Evolutionary conservation across 108 stramenopile genomes (phyloP), one percentile per base, ranked within the genome.

Genomic region (Cyclotella distinguenda): DNA sequence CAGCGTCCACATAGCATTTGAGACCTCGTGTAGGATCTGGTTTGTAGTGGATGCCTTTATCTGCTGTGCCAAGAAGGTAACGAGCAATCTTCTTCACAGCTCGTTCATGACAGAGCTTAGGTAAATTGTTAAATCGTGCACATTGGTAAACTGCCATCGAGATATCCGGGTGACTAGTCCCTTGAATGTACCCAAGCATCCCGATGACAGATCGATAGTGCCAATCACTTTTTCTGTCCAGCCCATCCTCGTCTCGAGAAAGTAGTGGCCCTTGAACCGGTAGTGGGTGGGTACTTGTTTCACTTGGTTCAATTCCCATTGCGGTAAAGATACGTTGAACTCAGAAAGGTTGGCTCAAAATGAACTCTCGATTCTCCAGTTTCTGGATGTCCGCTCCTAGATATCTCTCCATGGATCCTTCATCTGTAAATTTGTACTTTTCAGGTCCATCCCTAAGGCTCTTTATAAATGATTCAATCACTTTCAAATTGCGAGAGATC

Each of bases 191-290:
- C n/a, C 21, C 5, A 6, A 81, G 26, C 80, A 81, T 81, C 12
- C 80, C 80, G 31, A 76, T 56, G 16, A 76, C 60, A 2, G 63
- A 51, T 1, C 60, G 27, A 78, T 82, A 86, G 15, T 44, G 60
- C 72, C 74, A 76, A 15, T 68, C 16, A 19, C 72, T 2, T 25
- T 60, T 53, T 33, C 49, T 8, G 12, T 19, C 36, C 32, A 21
- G 35, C 6, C 64, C 48, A 51, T 64, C 18, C 10, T 9, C 6
- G 27, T 64, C 52, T 32, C 28, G 26, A 12, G 34, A 40, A 11
- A 64, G 38, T 5, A 64, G 27, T 3, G 25, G 49, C 25, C 36
- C 36, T 23, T 13, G 46, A 16, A 57, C 60, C 32, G 70, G 51
- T 4, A 35, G 13, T 9, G 27, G n/a, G 7, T 4, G 13, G 5